Evolutionary conservation across 1,284 basidiomycete species (phyloP), one percentile per base, ranked within the genome.

Genomic region (Ganoderma multipileum): DNA sequence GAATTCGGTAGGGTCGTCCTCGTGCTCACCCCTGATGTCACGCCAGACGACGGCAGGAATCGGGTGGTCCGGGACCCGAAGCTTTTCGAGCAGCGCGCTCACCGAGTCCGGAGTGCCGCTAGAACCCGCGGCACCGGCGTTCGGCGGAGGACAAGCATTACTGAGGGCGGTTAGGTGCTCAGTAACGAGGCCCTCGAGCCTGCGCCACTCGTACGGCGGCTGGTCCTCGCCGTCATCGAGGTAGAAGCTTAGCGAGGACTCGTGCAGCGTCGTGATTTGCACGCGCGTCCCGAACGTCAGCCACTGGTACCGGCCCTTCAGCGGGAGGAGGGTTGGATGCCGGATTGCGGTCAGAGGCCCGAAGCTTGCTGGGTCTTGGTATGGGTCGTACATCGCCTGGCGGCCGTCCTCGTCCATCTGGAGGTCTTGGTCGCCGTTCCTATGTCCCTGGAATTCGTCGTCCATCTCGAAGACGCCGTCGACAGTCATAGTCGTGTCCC

Each of bases 31-130:
- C 36, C 75, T 41, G 52, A 77, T 71, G 65, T 77, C 74, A 61
- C 71, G 68, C 76, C 76, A 77, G 8, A 77, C 68, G 11, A 68
- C 66, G 18, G 72, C 76, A 16, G 75, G 76, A 1, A 76, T 38
- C 28, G 70, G 39, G 39, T 66, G 55, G n/a, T 44, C 42, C 38
- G 72, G 61, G 20, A 72, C 71, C n/a, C 67, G 54, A 30, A 76
- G 63, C 62, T 66, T 71, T 26, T 64, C 58, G 16, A 71, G 47
- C 14, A 52, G 58, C 23, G 39, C 58, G 58, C 47, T 5, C 12
- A 12, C 23, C 12, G 47, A 23, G 23, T 39, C 57, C 36, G 36
- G n/a, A 12, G 23, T 16, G 36, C 39, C 36, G 57, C 57, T 36
- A 59, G 57, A 33, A 33, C 16, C 18, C 8, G 47, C 23, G 2